Conservation (phyloP, 306 rosid species). For the Carpinus fangiana region DNA sequence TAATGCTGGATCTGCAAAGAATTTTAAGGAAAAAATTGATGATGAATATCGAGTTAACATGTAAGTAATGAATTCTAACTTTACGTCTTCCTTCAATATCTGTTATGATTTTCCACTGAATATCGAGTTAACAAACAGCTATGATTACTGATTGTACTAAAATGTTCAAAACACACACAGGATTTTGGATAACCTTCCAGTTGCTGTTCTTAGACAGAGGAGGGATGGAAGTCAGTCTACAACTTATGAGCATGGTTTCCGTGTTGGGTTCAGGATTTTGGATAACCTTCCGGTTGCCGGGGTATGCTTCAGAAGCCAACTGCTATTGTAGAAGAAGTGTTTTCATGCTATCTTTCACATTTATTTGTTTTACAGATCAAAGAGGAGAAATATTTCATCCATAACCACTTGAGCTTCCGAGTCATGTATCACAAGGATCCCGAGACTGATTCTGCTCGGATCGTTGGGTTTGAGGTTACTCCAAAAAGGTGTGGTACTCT, state of each 20-base stretch:
- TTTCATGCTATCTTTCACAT: conserved; percentile 21
- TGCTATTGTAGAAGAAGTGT: conserved; percentile 22
- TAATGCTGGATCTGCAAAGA: conserved; percentile 77
- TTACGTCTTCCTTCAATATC: conserved; percentile 15
- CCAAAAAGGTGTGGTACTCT: conserved; percentile 72
- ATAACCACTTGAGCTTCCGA: conserved; percentile 97
- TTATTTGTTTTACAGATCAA: conserved; percentile 64
- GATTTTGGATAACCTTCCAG: conserved; percentile 98
- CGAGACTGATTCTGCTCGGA: conserved; percentile 86
- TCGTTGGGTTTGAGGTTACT: conserved; percentile 97
- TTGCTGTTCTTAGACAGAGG: conserved; percentile 94
- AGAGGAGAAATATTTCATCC: conserved; percentile 91
- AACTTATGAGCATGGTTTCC: conserved; percentile 92
- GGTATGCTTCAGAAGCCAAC: conserved; percentile 52
- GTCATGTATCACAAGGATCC: conserved; percentile 96
- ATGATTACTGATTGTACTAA: conserved; percentile 11
- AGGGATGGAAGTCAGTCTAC: conserved; percentile 86
- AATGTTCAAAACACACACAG: conserved; percentile 47
- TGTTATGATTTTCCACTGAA: conserved; percentile 13
- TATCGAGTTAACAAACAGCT: background rate
- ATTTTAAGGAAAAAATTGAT: conserved; percentile 90
- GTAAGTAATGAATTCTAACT: conserved; percentile 47
- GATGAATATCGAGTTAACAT: conserved; percentile 94
- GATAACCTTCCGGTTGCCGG: conserved; percentile 44
- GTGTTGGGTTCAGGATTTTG: conserved; percentile 69